Base-by-base conservation (phyloP, 192 early-diverging fungal species). In the Dispira simplex region DNA sequence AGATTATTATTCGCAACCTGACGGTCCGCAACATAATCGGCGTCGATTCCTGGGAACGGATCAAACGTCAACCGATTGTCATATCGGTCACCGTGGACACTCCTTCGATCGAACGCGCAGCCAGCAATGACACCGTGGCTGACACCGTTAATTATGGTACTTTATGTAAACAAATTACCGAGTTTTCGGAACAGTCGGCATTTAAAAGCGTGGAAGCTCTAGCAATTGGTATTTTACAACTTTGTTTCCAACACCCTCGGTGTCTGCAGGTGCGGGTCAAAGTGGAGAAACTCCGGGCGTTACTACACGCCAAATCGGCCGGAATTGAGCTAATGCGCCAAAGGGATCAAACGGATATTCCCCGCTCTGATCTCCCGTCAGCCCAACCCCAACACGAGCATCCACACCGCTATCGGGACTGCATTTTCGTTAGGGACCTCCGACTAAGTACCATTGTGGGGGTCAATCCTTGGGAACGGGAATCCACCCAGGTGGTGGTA, bases 381-480 rank as follows among this genome's bases (percentile, higher is more conserved):
- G 13, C 46, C 0, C 46, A 21, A 32, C 21, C 66, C 5, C 32
- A 39, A 39, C 32, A 39, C 32, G 32, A 39, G 32, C 6, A 39
- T 39, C 32, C 48, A 1, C 16, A 51, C 9, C 54, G 8, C 25
- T 9, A 27, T 4, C 69, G 90, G 21, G 96, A 98, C 70, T 71
- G 76, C 46, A 87, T 96, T 44, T 85, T 93, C 70, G 90, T 98
- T 64, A 84, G 88, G 66, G 79, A 84, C 64, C 74, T 98, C 53
- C 73, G 72, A 14, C 73, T 93, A 18, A 85, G 78, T 69, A 85
- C 90, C 21, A 92, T 99, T 44, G 88, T 99, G 51, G 97, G 97
- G 25, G 86, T 99, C 12, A 92, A 96, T 69, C 85, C 90, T 14
- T 95, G 92, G 89, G 97, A 99, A 71, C 78, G 95, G 23, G 86